phyloP scores from a whole-genome alignment of 176 grass and related monocot genomes.

The Ensete ventricosum region DNA sequence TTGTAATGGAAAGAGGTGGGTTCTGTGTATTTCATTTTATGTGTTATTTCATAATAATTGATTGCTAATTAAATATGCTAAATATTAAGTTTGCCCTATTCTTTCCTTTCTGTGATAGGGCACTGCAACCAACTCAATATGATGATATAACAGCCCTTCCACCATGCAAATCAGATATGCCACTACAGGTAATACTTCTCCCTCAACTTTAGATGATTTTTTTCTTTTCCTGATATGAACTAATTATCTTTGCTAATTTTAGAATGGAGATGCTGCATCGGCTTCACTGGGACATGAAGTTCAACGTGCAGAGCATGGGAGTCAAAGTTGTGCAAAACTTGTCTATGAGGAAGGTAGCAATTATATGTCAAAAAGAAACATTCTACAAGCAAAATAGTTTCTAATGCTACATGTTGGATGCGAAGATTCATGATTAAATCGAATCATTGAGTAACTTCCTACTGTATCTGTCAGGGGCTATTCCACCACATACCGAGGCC shows the following conservation, averaged over 20 bases:
- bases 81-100: no score
- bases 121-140: neutral
- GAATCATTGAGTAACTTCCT: neutral
- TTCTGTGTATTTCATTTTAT: neutral
- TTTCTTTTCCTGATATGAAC: neutral
- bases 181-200: neutral
- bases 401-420: neutral
- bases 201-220: neutral
- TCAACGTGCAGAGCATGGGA: neutral
- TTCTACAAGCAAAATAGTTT: neutral
- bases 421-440: neutral
- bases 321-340: neutral
- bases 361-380: neutral
- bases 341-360: neutral
- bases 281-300: conserved; percentile 1
- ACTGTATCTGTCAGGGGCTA: neutral
- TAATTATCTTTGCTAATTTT: neutral
- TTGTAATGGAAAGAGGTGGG: neutral
- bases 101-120: neutral
- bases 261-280: neutral
- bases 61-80: neutral
- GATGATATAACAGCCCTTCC: neutral
- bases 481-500: neutral
- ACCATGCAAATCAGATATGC: conserved; percentile 1
- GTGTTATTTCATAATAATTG: neutral